These are phyloP conservation scores for Moesziomyces globuligerus DNA, from an alignment of 1,284 basidiomycete species.

Conservation along the genomic window DNA sequence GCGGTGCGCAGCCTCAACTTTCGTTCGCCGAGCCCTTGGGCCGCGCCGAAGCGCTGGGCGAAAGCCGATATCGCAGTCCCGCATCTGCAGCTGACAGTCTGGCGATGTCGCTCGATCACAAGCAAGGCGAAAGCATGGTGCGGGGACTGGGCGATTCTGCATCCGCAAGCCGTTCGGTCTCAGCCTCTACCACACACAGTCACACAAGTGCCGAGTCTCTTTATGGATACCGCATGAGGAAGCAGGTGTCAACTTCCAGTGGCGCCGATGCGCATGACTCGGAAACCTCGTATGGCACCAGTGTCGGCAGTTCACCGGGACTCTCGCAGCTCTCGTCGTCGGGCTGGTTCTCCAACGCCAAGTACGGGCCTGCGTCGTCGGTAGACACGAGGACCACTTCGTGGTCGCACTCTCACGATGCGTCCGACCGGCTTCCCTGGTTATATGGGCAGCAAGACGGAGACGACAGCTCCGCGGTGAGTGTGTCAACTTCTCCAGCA, in stretches of 20 bases:
- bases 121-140: slow-evolving; percentile 15
- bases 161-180: slow-evolving; percentile 33
- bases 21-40: background rate
- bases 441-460: background rate
- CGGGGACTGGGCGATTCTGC: slow-evolving; percentile 10
- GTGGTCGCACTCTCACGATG: slow-evolving; percentile 13
- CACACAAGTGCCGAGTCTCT: slow-evolving; percentile 30
- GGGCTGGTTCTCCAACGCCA: slow-evolving; percentile 13
- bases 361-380: slow-evolving; percentile 8
- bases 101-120: background rate
- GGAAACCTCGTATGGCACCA: slow-evolving; percentile 44
- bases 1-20: background rate
- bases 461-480: background rate
- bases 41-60: background rate
- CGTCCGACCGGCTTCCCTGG: background rate
- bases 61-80: background rate
- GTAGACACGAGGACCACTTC: slow-evolving; percentile 12
- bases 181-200: slow-evolving; percentile 32
- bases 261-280: slow-evolving; percentile 36
- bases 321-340: slow-evolving; percentile 11
- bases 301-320: slow-evolving; percentile 36
- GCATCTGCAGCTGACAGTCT: slow-evolving; percentile 2
- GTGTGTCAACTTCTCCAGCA: slow-evolving; percentile 14
- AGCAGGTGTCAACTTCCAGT: slow-evolving; percentile 26
- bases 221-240: slow-evolving; percentile 29